Base-by-base conservation (phyloP, 2,329 filamentous ascomycete genomes). In the Penicillium vulpinum region DNA sequence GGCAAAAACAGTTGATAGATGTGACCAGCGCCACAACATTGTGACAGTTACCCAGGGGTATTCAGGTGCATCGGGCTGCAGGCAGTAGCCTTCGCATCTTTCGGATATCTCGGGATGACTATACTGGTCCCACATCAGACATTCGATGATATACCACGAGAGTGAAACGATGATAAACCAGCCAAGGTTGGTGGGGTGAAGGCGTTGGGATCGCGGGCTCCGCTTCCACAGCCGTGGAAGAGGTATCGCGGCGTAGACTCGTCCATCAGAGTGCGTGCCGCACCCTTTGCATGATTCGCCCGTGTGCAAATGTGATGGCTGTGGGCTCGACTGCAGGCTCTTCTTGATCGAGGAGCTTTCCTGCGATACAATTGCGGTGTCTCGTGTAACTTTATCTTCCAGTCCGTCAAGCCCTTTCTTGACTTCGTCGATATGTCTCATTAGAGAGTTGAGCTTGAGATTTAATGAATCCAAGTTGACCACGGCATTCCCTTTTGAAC, bases 21-120 rank as follows among this genome's bases (percentile, higher is more conserved):
- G 72, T 16, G 74, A 73, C 77, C 77, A 79, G 24, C 77, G 76
- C 70, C 70, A 82, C 3, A 84, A 56, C 66, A 86, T 75, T 3
- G 82, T 85, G 3, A 82, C 81, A 5, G 84, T 75, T 5, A 84
- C 82, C 58, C 79, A 83, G 0, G 84, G 84, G 49, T 79, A 83
- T 22, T 73, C 65, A 0, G 84, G 84, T 10, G 81, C 81, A 59
- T 83, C 73, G 21, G 77, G 77, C 41, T 78, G 73, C 33, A 83
- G 72, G 51, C 80, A 81, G 57, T 79, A 82, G 22, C 79, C 80
- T 35, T 75, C 70, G 62, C 83, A 84, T 8, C 65, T 74, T 13
- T 71, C 62, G 5, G 81, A 79, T 57, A 81, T 79, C 8, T 72
- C 60, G 3, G 79, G 80, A 46, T 83, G 80, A 65, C 80, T 83